Base-by-base conservation (phyloP, 2,329 filamentous ascomycete species). In the Xylariaceae sp. region DNA sequence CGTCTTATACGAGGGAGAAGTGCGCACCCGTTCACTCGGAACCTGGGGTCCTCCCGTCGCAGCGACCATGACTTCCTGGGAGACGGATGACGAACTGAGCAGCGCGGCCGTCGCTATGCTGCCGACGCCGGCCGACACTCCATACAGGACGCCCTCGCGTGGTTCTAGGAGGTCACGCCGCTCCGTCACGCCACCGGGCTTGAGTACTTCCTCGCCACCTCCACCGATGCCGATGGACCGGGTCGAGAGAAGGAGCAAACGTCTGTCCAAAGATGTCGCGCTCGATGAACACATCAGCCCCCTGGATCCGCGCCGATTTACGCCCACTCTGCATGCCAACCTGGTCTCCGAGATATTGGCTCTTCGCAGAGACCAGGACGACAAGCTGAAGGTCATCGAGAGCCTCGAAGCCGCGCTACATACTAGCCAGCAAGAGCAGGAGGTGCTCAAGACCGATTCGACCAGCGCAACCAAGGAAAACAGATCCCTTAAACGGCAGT, bases 331-430 rank as follows among this genome's bases (percentile, higher is more conserved):
- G 9, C 92, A 96, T 57, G 92, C 92, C 7, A 95, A 86, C 31
- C 67, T 98, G 5, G 90, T 98, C 1, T 90, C 90, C 0, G 92
- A 98, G 58, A 98, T 98, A 42, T 67, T 98, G 24, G 77, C 80
- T 2, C 64, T 98, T 31, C 78, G 89, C 15, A 74, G 92, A 37
- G 92, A 98, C 44, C 77, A 96, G 42, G 92, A 98, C 53, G 86
- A 84, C 26, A 95, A 94, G 60, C 75, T 81, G 28, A 85, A 78
- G 49, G 73, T 87, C 33, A 94, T 98, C 35, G 89, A 95, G 54
- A 78, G 75, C 33, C 68, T 98, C 12, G 92, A 98, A 60, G 66
- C 71, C 2, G 78, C 72, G 17, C 64, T 98, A 21, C 79, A 93
- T 41, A 64, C 73, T 2, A 70, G 78, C 1, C 79, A 78, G 35